Evolutionary conservation across 306 rosid species (phyloP).

Genomic region (Corylus americana): DNA sequence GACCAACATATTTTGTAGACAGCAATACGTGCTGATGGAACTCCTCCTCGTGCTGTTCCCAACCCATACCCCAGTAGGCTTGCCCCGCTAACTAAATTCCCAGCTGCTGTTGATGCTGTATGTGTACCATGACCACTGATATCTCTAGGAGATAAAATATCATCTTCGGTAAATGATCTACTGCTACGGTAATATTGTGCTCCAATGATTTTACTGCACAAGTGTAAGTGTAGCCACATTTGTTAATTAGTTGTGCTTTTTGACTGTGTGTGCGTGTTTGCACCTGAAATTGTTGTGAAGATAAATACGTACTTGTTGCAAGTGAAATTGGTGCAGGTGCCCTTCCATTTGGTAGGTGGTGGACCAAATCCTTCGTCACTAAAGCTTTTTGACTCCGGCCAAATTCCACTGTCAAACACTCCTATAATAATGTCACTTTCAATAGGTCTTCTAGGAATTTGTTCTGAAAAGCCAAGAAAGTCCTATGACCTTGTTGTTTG

Average conservation of each 20-base stretch:
- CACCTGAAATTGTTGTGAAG: not conserved
- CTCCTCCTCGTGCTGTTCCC: conserved; percentile 59
- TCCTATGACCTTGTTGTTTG: conserved; percentile 58
- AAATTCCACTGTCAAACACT: conserved; percentile 42
- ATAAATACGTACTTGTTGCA: conserved; percentile 43
- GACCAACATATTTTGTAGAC: conserved; percentile 47
- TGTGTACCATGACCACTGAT: conserved; percentile 54
- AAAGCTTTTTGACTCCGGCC: conserved; percentile 52
- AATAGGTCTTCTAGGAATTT: not conserved
- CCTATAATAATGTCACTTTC: conserved; percentile 44
- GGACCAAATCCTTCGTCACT: conserved; percentile 45
- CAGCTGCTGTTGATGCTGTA: conserved; percentile 51
- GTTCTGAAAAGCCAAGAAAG: conserved; percentile 33
- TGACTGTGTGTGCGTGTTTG: not conserved
- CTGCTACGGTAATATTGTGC: not conserved
- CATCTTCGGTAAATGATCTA: not conserved
- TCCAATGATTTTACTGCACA: not conserved
- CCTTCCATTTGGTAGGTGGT: conserved; percentile 52
- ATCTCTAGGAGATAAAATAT: conserved; percentile 43
- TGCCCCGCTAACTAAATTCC: conserved; percentile 31
- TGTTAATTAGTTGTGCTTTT: no score
- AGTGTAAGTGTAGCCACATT: not conserved
- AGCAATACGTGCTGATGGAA: conserved; percentile 48
- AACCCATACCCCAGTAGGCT: conserved; percentile 42
- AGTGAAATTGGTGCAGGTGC: conserved; percentile 36